Base-by-base conservation (phyloP, 768 basidiomycete genomes). In the Pisolithus albus region DNA sequence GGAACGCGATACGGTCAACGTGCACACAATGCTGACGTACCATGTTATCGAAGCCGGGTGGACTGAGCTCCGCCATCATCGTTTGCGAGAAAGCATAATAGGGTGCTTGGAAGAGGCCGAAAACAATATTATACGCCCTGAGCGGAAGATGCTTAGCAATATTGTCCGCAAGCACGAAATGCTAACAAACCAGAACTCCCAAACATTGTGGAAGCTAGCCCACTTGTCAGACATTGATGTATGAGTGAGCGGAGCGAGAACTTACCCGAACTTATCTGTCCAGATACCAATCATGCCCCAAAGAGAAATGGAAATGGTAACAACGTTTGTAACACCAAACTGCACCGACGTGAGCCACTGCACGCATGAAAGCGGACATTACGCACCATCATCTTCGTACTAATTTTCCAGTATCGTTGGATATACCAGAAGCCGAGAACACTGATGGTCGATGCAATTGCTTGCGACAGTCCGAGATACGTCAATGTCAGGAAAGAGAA, bases 241-340 rank as follows among this genome's bases (percentile, higher is more conserved):
- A 21, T 5, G 15, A 34, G 44, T 34, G 34, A 38, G n/a, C 23
- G 15, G 7, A 15, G 39, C 19, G 15, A 28, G 24, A 45, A 63
- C 77, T 19, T 57, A 86, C 83, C 89, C 89, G 45, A 92, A 58
- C 53, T 76, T 85, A 8, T 70, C 55, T 0, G 88, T 89, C 88
- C 89, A 89, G 45, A 92, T 81, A 1, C 90, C 88, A 40, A 90
- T 74, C 86, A 88, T 86, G 13, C 88, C 86, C 89, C 89, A 92
- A 6, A 90, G 71, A 1, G 89, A 88, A 47, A 92, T 88, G 41
- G 90, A 39, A 23, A 90, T 77, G 3, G 86, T 86, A 5, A 84
- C 79, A 0, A 88, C 76, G 56, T 88, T 90, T 3, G 87, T 90
- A 0, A 86, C 77, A 13, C 83, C 69, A 59, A 91, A 90, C 86